phyloP scores from a whole-genome alignment of 2,329 filamentous ascomycete species.

The Penicillium sp. region DNA sequence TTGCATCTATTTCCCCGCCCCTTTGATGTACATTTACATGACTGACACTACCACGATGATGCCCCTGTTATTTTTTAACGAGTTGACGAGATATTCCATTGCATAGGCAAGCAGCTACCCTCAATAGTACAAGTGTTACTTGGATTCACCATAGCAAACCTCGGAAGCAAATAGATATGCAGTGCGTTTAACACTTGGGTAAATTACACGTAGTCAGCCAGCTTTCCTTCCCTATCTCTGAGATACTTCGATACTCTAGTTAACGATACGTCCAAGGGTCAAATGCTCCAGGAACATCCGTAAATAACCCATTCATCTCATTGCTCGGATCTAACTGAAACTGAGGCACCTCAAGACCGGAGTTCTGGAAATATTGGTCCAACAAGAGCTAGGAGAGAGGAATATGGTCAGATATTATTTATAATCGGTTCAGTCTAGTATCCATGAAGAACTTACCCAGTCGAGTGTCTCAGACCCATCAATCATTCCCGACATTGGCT shows the following conservation, averaged over 20 bases:
- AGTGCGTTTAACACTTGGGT: no score
- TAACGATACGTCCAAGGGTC: not conserved
- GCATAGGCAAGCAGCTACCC: not conserved
- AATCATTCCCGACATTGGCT: slow-evolving; percentile 18
- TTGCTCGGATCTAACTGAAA: not conserved
- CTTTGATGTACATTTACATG: not conserved
- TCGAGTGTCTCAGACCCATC: slow-evolving; percentile 15
- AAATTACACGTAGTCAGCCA: not conserved
- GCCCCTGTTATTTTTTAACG: not conserved
- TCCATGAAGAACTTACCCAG: slow-evolving; percentile 8
- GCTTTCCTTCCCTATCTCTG: not conserved
- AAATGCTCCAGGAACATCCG: not conserved
- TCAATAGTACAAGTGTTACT: not conserved
- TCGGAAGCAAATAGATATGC: not conserved
- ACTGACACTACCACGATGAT: not conserved
- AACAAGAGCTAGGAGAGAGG: not conserved
- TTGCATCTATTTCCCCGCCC: not conserved
- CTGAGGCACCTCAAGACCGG: not conserved
- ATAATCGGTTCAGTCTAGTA: not conserved
- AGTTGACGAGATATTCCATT: not conserved
- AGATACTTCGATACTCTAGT: no score
- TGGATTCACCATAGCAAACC: not conserved
- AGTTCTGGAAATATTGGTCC: slow-evolving; percentile 9
- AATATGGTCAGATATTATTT: not conserved
- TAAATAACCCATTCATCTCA: not conserved